Base-by-base conservation (phyloP, 169 alveolate species). In the Plasmodium billcollinsi region DNA sequence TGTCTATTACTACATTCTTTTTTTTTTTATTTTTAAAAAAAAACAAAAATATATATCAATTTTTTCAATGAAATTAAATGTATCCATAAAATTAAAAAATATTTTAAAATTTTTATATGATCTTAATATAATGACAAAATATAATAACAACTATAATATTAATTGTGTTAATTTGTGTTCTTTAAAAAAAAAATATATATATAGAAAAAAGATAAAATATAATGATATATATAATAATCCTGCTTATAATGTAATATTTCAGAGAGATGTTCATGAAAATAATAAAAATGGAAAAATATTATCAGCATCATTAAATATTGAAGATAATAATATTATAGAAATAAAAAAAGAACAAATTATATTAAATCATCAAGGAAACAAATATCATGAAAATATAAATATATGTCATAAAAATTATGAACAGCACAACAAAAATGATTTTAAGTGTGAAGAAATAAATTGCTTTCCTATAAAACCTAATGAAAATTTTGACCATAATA, bases 1-100 rank as follows among this genome's bases (percentile, higher is more conserved):
- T 61, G 83, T 67, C 26, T 69, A 80, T 72, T 80, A 80, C 63
- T 80, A 52, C 63, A 80, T 80, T 65, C 67, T 80, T 33, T 80
- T 67, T 72, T 80, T 66, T 71, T 71, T 80, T 24, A 49, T 80
- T 47, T 80, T 80, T 61, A 56, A 80, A 45, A 67, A 76, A 80
- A 50, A 21, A 29, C 83, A 62, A 54, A 49, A 66, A 14, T 11
- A 26, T 15, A 21, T 80, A 56, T 80, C 90, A 15, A 71, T 80
- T 47, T 71, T 80, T 62, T 67, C 62, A 21, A 59, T 61, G 66
- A 80, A 67, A 52, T 80, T 80, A 67, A 69, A 80, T 67, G 11
- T 80, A 43, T 67, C 83, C 61, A 69, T 80, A 15, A 18, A 33
- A 52, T 49, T 80, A 18, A 61, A 61, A 43, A 73, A 80, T 80